Conservation (phyloP, 306 rosid genomes). For the Delonix regia region DNA sequence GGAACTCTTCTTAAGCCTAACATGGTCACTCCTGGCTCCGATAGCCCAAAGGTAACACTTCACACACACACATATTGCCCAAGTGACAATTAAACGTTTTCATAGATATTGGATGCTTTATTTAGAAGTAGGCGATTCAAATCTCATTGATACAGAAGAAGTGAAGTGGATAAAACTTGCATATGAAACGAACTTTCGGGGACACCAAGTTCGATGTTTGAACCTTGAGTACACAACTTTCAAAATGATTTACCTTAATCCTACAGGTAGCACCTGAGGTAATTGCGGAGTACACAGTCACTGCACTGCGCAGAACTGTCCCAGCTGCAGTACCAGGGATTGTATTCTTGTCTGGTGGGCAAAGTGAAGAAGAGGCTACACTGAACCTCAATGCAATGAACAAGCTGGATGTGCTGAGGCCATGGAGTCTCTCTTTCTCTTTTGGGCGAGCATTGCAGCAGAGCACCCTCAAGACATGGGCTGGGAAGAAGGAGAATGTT, state of each 20-base stretch:
- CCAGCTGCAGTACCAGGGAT: conserved; percentile 74
- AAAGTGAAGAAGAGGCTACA: conserved; percentile 76
- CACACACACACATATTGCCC: not conserved
- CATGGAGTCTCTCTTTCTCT: conserved; percentile 75
- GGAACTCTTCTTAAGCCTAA: conserved; percentile 80
- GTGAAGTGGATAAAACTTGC: not conserved
- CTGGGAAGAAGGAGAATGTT: conserved; percentile 64
- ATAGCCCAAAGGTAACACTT: conserved; percentile 55
- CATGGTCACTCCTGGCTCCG: conserved; percentile 80
- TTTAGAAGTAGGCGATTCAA: not conserved
- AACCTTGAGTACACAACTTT: not conserved
- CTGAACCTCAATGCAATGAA: conserved; percentile 69
- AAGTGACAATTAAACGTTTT: too few relatives aligned
- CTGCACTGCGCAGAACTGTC: conserved; percentile 68
- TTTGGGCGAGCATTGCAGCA: conserved; percentile 76
- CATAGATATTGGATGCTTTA: not conserved
- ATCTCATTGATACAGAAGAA: not conserved
- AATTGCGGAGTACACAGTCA: conserved; percentile 64
- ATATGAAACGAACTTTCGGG: not conserved
- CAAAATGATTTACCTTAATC: not conserved
- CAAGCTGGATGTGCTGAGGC: conserved; percentile 62
- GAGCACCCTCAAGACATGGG: conserved; percentile 77
- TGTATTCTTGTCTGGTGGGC: conserved; percentile 74
- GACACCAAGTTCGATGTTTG: not conserved
- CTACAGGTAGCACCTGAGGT: conserved; percentile 58